A percentile compares a stretch with the other conserved stretches of the same genome.
Evolutionary conservation across 2,329 filamentous ascomycete genomes (phyloP).

Genomic region (Hypoxylon sp.): DNA sequence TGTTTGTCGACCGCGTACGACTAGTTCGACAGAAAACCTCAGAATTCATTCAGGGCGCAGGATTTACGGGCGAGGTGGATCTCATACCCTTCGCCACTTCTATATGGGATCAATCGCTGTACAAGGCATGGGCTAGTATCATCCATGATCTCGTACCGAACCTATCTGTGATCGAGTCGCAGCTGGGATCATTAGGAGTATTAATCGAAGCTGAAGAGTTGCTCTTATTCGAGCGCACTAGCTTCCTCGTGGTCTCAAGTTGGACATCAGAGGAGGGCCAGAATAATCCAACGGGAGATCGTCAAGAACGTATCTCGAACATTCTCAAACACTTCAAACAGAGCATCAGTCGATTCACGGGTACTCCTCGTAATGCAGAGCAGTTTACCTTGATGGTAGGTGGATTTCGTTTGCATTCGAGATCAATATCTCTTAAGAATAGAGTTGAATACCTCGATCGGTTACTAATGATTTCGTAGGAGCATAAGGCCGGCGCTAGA

Average conservation of each 20-base stretch:
- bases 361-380: slow-evolving; percentile 82
- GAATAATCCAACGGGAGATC: slow-evolving; percentile 88
- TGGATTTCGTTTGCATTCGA: not conserved
- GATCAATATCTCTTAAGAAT: not conserved
- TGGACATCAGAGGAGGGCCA: slow-evolving; percentile 82
- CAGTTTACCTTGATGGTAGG: slow-evolving; percentile 78
- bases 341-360: slow-evolving; percentile 78
- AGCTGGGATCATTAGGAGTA: slow-evolving; percentile 83
- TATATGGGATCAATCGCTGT: slow-evolving; percentile 98
- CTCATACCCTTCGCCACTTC: slow-evolving; percentile 93
- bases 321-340: slow-evolving; percentile 99
- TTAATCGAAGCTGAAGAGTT: slow-evolving; percentile 94
- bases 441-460: not conserved
- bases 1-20: slow-evolving; percentile 86
- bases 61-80: slow-evolving; percentile 63
- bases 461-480: slow-evolving; percentile 52
- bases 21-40: slow-evolving; percentile 80
- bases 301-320: slow-evolving; percentile 93
- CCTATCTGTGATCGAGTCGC: slow-evolving; percentile 84
- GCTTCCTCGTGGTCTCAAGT: slow-evolving; percentile 94
- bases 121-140: slow-evolving; percentile 98
- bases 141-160: slow-evolving; percentile 99
- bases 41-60: slow-evolving; percentile 62
- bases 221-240: slow-evolving; percentile 93
- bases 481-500: slow-evolving; percentile 78